Evolutionary conservation across 805 yeast genomes (phyloP), one percentile per base, ranked within the genome.

Genomic region (Sugiyamaella americana): DNA sequence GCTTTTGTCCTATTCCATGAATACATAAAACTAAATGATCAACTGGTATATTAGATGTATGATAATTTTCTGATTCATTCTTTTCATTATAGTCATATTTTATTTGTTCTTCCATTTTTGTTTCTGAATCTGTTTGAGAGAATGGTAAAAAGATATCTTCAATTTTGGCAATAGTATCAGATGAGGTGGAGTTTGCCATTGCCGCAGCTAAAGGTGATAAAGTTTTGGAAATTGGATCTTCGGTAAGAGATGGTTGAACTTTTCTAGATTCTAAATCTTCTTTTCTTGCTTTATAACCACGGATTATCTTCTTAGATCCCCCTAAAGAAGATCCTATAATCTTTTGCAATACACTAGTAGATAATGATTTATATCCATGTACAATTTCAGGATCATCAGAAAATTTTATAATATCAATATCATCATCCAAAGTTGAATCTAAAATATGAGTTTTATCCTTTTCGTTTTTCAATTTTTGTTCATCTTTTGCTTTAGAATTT

Each of bases 1-100:
- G 68, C 16, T 81, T 77, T 64, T 91, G 98, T 1, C 98, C 98
- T 50, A 91, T 86, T 0, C 98, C 98, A 67, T 91, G 98, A 23
- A 91, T 77, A 59, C 96, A 87, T n/a, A 91, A 69, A 1, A 89
- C 78, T 51, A 91, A 67, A 58, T 81, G 87, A 30, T 80, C 80
- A 20, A 78, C 63, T 42, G 70, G 64, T 39, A 78, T 32, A 34
- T 41, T 4, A 26, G 41, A 32, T 11, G 49, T 49, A 29, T 43
- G 41, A 6, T 30, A 44, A 26, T 26, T 26, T 26, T 26, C 32
- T 8, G 11, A 8, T 8, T 26, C 32, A 26, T 26, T 26, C 13
- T 8, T 8, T 13, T 26, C 32, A 23, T 43, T 43, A 37, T 62
- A 58, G 37, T 62, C 66, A 16, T 54, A 40, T 23, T 54, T 59